Evolutionary conservation across 2,329 filamentous ascomycete genomes (phyloP).

Genomic region (Ceratocystis eucalypticola): DNA sequence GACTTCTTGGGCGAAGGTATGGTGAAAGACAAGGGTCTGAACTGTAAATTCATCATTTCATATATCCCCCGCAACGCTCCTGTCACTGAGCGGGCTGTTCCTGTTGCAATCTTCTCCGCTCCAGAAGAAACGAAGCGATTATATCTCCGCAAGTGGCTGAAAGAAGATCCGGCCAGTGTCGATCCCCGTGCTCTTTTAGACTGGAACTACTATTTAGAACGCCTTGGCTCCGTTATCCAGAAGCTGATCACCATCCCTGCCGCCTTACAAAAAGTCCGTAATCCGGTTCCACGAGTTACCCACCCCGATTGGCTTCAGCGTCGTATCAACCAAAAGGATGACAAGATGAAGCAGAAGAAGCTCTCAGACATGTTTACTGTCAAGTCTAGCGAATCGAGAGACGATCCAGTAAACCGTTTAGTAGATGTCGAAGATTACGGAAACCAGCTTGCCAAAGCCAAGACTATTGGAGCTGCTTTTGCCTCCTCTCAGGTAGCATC

Average conservation of each 20-base stretch:
- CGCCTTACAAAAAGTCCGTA: conserved; percentile 84
- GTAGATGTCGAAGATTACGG: conserved; percentile 76
- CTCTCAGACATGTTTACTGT: conserved; percentile 82
- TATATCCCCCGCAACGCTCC: conserved; percentile 73
- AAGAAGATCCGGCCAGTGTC: conserved; percentile 80
- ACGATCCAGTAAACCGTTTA: conserved; percentile 49
- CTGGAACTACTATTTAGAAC: conserved; percentile 95
- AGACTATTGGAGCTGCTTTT: conserved; percentile 41
- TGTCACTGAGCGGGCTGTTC: conserved; percentile 86
- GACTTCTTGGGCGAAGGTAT: conserved; percentile 97
- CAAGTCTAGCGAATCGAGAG: conserved; percentile 50
- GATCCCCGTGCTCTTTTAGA: conserved; percentile 83
- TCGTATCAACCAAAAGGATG: conserved; percentile 86
- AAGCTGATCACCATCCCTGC: conserved; percentile 98
- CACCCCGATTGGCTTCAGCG: conserved; percentile 96
- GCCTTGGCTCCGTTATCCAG: conserved; percentile 91
- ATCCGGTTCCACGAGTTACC: conserved; percentile 82
- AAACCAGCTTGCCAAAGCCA: conserved; percentile 47
- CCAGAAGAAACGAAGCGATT: conserved; percentile 75
- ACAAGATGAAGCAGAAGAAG: conserved; percentile 97
- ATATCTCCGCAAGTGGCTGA: conserved; percentile 90
- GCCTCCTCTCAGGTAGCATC: conserved; percentile 39
- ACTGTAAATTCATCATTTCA: conserved; percentile 99
- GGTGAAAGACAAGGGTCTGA: conserved; percentile 97
- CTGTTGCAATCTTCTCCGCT: conserved; percentile 92